Conservation (phyloP, 169 alveolate species). For the Perkinsus marinus region DNA sequence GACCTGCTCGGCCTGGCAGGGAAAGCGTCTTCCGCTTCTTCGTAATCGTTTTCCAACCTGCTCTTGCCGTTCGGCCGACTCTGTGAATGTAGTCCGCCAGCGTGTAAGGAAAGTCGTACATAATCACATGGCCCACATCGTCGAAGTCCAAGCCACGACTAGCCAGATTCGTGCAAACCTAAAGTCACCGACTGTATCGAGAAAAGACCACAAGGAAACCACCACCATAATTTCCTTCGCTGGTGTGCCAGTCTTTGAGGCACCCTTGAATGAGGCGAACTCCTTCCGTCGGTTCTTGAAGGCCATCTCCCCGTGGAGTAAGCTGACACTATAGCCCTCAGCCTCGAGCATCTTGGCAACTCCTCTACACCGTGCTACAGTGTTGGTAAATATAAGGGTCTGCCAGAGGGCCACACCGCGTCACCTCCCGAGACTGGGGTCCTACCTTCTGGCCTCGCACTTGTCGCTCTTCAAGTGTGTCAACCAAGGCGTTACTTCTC, state of each 20-base stretch:
- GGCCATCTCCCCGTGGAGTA: slow-evolving; percentile 18
- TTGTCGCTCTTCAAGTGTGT: neutral
- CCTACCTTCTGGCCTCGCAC: neutral
- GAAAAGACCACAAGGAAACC: no score
- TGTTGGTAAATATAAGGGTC: neutral
- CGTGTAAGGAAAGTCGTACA: slow-evolving; percentile 81
- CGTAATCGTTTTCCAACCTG: slow-evolving; percentile 38
- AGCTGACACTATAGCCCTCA: slow-evolving; percentile 8
- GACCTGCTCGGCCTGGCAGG: neutral
- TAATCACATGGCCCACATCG: slow-evolving; percentile 78
- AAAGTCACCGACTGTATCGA: no score
- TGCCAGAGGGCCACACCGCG: neutral
- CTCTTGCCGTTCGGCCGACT: slow-evolving; percentile 96
- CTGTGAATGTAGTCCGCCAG: slow-evolving; percentile 85
- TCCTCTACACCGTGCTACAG: slow-evolving; percentile 4
- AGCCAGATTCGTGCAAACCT: slow-evolving; percentile 78
- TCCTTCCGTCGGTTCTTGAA: slow-evolving; percentile 6
- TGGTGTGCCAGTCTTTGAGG: neutral
- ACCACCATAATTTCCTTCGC: neutral
- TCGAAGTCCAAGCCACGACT: slow-evolving; percentile 97
- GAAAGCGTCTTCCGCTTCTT: neutral
- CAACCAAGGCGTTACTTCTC: neutral
- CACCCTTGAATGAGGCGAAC: neutral
- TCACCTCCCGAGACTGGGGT: neutral
- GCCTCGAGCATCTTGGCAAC: slow-evolving; percentile 6